phyloP scores from a whole-genome alignment of 1,284 basidiomycete species.

The Boletus smithii region DNA sequence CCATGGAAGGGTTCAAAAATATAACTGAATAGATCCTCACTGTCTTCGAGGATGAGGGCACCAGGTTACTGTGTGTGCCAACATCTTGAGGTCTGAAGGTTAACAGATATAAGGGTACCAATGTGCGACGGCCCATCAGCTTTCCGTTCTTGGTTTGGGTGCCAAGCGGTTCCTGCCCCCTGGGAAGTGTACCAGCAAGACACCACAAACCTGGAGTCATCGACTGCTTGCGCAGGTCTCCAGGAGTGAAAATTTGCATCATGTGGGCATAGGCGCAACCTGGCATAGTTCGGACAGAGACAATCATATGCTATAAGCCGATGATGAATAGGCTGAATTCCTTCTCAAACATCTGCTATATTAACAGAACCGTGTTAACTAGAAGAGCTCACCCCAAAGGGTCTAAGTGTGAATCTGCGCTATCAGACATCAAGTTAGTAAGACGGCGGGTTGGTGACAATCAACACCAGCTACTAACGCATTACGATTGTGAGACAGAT shows the following conservation, averaged over 20 bases:
- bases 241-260: constrained; percentile 31
- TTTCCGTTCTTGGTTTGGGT: constrained; percentile 43
- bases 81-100: too few species aligned
- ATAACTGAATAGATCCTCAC: too few species aligned
- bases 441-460: neutral
- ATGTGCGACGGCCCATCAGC: constrained; percentile 35
- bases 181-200: constrained; percentile 36
- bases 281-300: neutral
- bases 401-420: neutral
- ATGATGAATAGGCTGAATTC: constrained; percentile 3
- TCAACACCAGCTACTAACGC: neutral
- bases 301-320: neutral
- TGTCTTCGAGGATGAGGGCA: neutral
- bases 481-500: constrained; percentile 7
- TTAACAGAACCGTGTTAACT: constrained; percentile 11
- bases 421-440: neutral
- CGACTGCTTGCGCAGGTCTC: constrained; percentile 32
- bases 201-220: constrained; percentile 31
- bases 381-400: constrained; percentile 16
- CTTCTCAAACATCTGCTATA: constrained; percentile 9
- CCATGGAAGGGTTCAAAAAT: neutral
- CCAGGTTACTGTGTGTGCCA: neutral
- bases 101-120: neutral
- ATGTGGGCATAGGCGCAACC: constrained; percentile 27
- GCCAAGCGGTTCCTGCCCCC: constrained; percentile 35